Conservation (phyloP, 2,329 filamentous ascomycete genomes). For the Trichophyton schoenleinii region DNA sequence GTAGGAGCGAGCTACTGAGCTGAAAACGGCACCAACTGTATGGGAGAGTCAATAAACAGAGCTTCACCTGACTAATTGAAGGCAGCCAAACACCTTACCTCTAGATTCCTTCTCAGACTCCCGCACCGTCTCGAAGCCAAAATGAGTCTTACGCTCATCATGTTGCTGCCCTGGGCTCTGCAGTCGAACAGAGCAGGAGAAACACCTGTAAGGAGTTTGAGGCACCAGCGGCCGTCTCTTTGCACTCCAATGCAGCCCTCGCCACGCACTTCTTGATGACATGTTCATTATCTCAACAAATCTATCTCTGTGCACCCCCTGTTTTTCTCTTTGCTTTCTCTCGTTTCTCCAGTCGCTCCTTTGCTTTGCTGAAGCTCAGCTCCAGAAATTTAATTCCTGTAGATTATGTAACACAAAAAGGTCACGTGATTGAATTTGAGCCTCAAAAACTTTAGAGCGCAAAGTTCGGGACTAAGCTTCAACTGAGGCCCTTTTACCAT, state of each 20-base stretch:
- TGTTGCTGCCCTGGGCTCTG: conserved; percentile 39
- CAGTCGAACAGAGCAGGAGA: conserved; percentile 37
- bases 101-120: conserved; percentile 63
- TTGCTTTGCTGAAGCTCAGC: not conserved
- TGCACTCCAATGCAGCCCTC: conserved; percentile 25
- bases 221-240: conserved; percentile 20
- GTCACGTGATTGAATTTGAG: not conserved
- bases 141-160: conserved; percentile 52
- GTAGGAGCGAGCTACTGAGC: conserved; percentile 85
- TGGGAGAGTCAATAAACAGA: conserved; percentile 1
- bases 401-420: not conserved
- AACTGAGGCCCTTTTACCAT: too few species aligned
- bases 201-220: conserved; percentile 34
- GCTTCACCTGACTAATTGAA: not conserved
- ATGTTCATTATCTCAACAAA: conserved; percentile 1
- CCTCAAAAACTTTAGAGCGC: too few species aligned
- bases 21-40: conserved; percentile 74
- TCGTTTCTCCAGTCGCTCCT: too few species aligned
- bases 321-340: not conserved
- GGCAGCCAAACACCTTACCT: conserved; percentile 33
- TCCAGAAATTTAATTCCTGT: not conserved
- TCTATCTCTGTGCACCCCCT: not conserved
- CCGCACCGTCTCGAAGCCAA: conserved; percentile 75
- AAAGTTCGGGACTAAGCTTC: too few species aligned
- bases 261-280: conserved; percentile 24